Conservation (phyloP, 202 grass and related monocot species). For the Setaria italica region DNA sequence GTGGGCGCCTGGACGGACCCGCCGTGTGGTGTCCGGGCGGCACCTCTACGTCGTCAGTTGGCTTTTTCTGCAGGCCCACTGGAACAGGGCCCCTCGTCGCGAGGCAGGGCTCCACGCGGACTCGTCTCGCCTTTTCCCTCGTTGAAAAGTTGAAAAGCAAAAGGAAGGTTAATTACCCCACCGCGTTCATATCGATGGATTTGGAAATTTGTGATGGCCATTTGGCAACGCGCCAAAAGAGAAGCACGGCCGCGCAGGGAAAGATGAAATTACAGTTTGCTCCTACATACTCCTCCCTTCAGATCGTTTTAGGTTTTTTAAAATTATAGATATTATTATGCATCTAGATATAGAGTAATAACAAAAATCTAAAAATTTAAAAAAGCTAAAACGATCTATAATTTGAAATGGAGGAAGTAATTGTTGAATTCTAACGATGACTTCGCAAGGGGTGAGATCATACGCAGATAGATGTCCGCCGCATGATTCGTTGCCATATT, state of each 20-base stretch:
- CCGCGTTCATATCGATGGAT: neutral
- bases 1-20: neutral
- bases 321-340: no score
- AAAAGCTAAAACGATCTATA: no score
- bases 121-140: conserved; percentile 9
- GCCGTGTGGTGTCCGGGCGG: neutral
- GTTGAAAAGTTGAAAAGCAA: conserved; percentile 24
- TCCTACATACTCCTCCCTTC: no score
- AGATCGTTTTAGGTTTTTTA: no score
- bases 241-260: neutral
- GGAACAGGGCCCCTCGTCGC: neutral
- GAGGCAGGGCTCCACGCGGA: conserved; percentile 28
- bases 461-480: no score
- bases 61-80: neutral
- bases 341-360: no score
- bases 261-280: no score
- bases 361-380: no score
- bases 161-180: conserved; percentile 6
- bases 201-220: neutral
- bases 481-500: no score
- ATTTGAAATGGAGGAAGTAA: no score
- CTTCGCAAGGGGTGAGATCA: no score
- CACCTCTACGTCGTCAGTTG: conserved; percentile 20
- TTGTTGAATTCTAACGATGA: no score
- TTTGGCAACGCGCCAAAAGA: neutral